phyloP scores from a whole-genome alignment of 1,284 basidiomycete species.

The Mrakiaceae sp. region DNA sequence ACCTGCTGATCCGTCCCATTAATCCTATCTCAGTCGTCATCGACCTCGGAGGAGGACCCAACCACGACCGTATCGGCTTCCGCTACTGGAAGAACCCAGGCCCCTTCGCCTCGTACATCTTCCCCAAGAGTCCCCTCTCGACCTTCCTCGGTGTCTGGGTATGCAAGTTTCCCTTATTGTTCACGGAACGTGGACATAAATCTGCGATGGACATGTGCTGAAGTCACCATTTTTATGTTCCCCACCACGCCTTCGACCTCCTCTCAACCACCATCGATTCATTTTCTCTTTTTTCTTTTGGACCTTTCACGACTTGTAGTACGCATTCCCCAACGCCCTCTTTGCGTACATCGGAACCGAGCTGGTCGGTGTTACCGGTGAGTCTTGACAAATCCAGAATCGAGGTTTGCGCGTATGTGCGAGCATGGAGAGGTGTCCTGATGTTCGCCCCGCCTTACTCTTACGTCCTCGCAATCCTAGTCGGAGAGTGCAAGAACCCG shows the following conservation, averaged over 20 bases:
- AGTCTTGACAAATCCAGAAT: not conserved
- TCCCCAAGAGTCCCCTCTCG: conserved; percentile 19
- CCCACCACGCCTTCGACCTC: too few species aligned
- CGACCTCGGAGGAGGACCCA: conserved; percentile 56
- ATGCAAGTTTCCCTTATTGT: too few species aligned
- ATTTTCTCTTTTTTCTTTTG: too few species aligned
- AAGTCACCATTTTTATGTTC: too few species aligned
- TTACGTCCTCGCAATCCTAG: conserved; percentile 33
- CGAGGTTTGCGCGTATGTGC: too few species aligned
- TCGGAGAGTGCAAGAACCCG: conserved; percentile 43
- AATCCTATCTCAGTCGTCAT: conserved; percentile 32
- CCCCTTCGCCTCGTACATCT: conserved; percentile 18
- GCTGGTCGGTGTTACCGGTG: conserved; percentile 32
- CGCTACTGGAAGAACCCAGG: conserved; percentile 42
- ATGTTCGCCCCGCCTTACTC: not conserved
- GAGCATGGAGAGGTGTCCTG: too few species aligned
- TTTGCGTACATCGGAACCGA: conserved; percentile 47
- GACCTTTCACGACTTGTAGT: not conserved
- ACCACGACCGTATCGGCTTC: conserved; percentile 49
- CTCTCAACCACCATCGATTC: too few species aligned
- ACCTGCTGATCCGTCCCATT: not conserved
- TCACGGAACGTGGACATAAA: too few species aligned
- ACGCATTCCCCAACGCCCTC: conserved; percentile 19
- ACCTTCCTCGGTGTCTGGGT: conserved; percentile 11
- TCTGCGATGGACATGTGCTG: too few species aligned